phyloP scores from a whole-genome alignment of 2,329 filamentous ascomycete species.

The Teratosphaeria destructans region DNA sequence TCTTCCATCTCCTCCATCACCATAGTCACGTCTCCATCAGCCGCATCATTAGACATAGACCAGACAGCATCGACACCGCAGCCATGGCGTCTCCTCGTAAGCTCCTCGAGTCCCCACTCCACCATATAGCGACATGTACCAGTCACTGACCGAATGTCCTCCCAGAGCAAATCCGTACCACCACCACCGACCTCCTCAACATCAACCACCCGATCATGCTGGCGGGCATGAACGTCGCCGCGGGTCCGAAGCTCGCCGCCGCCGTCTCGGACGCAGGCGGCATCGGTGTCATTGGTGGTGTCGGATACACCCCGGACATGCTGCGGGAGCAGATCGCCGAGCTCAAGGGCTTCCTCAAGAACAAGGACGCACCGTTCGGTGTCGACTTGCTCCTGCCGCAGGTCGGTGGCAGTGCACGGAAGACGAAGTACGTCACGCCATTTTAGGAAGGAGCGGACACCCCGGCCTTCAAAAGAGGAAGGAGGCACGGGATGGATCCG shows the following conservation, averaged over 20 bases:
- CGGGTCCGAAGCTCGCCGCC: slow-evolving; percentile 88
- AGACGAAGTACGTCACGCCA: slow-evolving; percentile 61
- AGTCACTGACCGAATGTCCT: slow-evolving; percentile 6
- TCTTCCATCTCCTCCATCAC: background rate
- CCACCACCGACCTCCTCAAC: slow-evolving; percentile 88
- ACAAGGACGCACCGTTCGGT: slow-evolving; percentile 92
- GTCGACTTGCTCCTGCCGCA: slow-evolving; percentile 90
- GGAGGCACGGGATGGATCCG: too few species aligned
- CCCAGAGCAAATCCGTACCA: slow-evolving; percentile 78
- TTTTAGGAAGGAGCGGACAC: background rate
- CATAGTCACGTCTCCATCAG: background rate
- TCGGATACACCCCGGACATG: slow-evolving; percentile 96
- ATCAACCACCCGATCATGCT: slow-evolving; percentile 95
- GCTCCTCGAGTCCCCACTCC: background rate
- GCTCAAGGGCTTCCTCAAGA: slow-evolving; percentile 74
- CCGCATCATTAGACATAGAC: background rate
- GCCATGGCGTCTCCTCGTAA: slow-evolving; percentile 71
- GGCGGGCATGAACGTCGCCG: slow-evolving; percentile 98
- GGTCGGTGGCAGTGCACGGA: slow-evolving; percentile 85
- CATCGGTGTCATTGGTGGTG: slow-evolving; percentile 89
- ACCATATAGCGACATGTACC: slow-evolving; percentile 7
- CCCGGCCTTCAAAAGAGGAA: too few species aligned
- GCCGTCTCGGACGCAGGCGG: slow-evolving; percentile 96
- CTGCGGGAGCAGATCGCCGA: slow-evolving; percentile 88
- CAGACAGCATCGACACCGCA: slow-evolving; percentile 11